Evolutionary conservation across 1,284 basidiomycete species (phyloP), one percentile per base, ranked within the genome.

Genomic region (Erythrobasidium hasegawianum): DNA sequence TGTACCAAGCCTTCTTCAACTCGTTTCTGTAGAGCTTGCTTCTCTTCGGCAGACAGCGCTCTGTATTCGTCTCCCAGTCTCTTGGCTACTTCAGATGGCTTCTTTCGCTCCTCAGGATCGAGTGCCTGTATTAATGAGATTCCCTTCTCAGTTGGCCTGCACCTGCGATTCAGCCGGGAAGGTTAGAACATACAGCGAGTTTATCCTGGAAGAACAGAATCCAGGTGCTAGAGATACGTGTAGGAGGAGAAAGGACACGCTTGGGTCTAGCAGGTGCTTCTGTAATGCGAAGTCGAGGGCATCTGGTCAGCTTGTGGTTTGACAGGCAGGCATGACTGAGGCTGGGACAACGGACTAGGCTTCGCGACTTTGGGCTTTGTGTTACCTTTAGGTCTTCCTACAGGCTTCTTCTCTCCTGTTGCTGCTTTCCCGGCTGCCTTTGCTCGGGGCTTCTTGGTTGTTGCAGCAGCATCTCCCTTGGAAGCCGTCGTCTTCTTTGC

Each of bases 161-260:
- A 13, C 22, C 8, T 43, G 11, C 38, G 57, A 26, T 11, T 33
- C n/a, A 33, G 33, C 4, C 5, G 4, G 33, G 33, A 11, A 5
- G 33, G 33, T 5, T 4, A 33, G 33, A 5, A 58, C 67, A 33
- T 50, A 59, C 67, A 11, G n/a, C 47, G 22, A 77, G 70, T 68
- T 76, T 72, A 64, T 77, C 76, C 24, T 73, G 75, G 68, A 76
- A 76, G 72, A 75, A 77, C 45, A 77, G 72, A 52, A 76, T 74
- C 76, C 76, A 77, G 2, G 76, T 71, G 22, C 72, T 75, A 16
- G 72, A 73, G 14, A 74, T 75, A 59, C 74, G 76, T 68, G 76
- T 77, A 14, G 76, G 76, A 20, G 75, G 76, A 69, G 75, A 76
- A 16, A 77, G 69, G 26, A 72, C 71, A 47, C 76, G 76, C 65